Percentiles rank a stretch among this genome's conserved stretches.
phyloP scores from a whole-genome alignment of 2,329 filamentous ascomycete genomes.

The Fusarium clavum region DNA sequence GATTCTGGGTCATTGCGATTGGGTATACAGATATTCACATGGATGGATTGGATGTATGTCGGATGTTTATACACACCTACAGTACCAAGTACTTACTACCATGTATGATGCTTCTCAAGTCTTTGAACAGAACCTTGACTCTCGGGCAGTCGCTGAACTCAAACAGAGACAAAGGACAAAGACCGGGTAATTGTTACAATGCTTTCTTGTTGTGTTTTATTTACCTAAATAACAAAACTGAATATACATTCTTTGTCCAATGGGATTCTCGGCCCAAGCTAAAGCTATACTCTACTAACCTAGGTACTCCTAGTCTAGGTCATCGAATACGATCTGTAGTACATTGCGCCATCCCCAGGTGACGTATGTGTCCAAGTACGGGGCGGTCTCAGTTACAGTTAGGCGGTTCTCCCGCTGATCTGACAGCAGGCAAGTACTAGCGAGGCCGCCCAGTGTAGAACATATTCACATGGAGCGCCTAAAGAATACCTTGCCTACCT shows the following conservation, averaged over 20 bases:
- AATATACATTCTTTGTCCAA: not conserved
- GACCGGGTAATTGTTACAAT: not conserved
- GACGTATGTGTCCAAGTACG: not conserved
- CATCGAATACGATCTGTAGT: constrained; percentile 6
- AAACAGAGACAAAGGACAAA: constrained; percentile 1
- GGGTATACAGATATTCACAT: constrained; percentile 3
- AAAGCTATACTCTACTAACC: not conserved
- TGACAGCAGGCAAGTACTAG: constrained; percentile 20
- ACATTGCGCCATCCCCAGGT: constrained; percentile 20
- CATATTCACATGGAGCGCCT: not conserved
- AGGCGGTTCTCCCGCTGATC: constrained; percentile 19
- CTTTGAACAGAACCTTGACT: not conserved
- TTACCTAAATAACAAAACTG: not conserved
- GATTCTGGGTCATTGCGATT: constrained; percentile 14
- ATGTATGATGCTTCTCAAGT: not conserved
- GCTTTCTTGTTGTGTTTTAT: not conserved
- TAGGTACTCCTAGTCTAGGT: not conserved
- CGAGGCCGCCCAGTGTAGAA: constrained; percentile 33
- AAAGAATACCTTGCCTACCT: not conserved
- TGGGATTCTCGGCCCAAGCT: not conserved
- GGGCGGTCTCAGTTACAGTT: not conserved
- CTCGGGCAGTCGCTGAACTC: not conserved
- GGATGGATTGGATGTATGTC: not conserved
- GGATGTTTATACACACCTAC: not conserved
- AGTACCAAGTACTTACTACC: not conserved